Percentiles rank a stretch among this genome's conserved stretches.
phyloP scores from a whole-genome alignment of 345 rosid genomes.

The Linum usitatissimum region DNA sequence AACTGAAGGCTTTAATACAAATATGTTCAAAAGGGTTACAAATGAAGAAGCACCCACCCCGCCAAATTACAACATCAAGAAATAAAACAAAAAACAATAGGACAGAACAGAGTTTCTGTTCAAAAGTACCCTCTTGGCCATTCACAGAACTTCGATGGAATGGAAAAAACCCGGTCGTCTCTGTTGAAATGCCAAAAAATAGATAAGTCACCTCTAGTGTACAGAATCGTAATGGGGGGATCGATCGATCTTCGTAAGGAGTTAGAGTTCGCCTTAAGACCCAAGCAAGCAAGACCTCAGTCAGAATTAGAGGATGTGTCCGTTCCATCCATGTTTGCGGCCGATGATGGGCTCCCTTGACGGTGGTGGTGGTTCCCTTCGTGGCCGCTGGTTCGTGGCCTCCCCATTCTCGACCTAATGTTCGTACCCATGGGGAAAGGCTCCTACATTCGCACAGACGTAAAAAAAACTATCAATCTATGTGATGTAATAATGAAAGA shows the following conservation, averaged over 20 bases:
- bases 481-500: not conserved
- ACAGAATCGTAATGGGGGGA: not conserved
- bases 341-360: conserved; percentile 18
- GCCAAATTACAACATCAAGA: too few relatives aligned
- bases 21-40: too few relatives aligned
- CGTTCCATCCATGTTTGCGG: conserved; percentile 16
- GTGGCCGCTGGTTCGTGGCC: conserved; percentile 15
- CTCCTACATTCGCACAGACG: conserved; percentile 25
- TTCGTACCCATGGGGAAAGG: conserved; percentile 57
- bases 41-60: too few relatives aligned
- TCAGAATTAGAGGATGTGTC: conserved; percentile 27
- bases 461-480: not conserved
- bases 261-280: not conserved
- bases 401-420: conserved; percentile 39
- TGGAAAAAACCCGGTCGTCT: not conserved
- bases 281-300: not conserved
- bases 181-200: not conserved
- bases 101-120: too few relatives aligned
- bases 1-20: too few relatives aligned
- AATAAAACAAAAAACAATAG: too few relatives aligned
- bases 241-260: not conserved
- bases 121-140: not conserved
- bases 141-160: not conserved
- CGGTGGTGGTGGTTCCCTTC: conserved; percentile 21
- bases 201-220: not conserved